phyloP scores from a whole-genome alignment of 2,329 filamentous ascomycete genomes.

The Cladosporium sp. region DNA sequence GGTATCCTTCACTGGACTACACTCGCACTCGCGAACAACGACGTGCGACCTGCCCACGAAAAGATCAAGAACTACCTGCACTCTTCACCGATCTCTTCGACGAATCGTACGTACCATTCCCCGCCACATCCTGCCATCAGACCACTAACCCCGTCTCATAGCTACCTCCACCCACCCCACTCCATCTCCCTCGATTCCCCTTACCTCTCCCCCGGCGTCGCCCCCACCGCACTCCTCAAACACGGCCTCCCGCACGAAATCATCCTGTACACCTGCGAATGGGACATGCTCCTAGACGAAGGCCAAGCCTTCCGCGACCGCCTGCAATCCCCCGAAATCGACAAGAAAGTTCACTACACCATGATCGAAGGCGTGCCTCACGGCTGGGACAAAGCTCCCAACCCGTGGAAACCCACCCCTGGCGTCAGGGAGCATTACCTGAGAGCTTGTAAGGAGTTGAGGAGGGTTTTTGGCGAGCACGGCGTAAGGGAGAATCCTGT shows the following conservation, averaged over 20 bases:
- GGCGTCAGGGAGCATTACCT: slow-evolving; percentile 52
- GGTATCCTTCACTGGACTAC: slow-evolving; percentile 61
- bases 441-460: slow-evolving; percentile 50
- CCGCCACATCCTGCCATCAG: slow-evolving; percentile 22
- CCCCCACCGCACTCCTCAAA: slow-evolving; percentile 49
- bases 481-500: slow-evolving; percentile 6
- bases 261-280: slow-evolving; percentile 60
- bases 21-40: slow-evolving; percentile 56
- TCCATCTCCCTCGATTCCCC: slow-evolving; percentile 51
- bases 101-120: slow-evolving; percentile 31
- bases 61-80: slow-evolving; percentile 48
- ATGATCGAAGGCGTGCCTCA: slow-evolving; percentile 57
- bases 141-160: background rate
- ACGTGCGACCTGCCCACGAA: slow-evolving; percentile 50
- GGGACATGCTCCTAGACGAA: slow-evolving; percentile 62
- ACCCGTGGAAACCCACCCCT: slow-evolving; percentile 50
- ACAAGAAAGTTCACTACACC: slow-evolving; percentile 55
- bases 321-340: slow-evolving; percentile 36
- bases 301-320: slow-evolving; percentile 58
- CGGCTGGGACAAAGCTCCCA: slow-evolving; percentile 64
- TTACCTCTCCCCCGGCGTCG: slow-evolving; percentile 55
- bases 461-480: slow-evolving; percentile 35
- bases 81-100: slow-evolving; percentile 50
- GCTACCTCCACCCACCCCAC: slow-evolving; percentile 37
- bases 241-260: slow-evolving; percentile 55